Conservation (phyloP, 2,329 filamentous ascomycete genomes). For the Aspergillus fumigatus region DNA sequence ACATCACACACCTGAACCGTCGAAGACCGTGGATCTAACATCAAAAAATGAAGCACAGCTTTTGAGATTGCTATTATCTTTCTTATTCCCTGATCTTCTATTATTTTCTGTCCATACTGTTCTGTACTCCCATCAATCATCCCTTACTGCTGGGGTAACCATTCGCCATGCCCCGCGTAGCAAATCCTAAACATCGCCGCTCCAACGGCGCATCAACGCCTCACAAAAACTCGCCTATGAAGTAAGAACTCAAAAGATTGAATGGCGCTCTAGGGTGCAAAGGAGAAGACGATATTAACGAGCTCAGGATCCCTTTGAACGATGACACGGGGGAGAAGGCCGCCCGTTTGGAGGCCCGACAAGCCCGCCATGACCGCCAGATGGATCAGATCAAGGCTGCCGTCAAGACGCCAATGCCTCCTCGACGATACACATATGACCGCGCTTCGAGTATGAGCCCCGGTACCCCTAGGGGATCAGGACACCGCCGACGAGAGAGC, state of each 20-base stretch:
- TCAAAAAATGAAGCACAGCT: background rate
- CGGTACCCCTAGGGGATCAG: constrained; percentile 44
- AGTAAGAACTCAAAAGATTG: constrained; percentile 32
- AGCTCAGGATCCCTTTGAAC: constrained; percentile 79
- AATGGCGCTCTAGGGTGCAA: background rate
- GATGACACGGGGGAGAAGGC: constrained; percentile 93
- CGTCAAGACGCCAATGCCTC: constrained; percentile 44
- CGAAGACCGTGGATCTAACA: background rate
- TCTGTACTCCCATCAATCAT: constrained; percentile 8
- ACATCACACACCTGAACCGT: background rate
- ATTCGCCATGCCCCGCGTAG: constrained; percentile 53
- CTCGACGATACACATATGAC: constrained; percentile 37
- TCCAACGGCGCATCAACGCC: constrained; percentile 47
- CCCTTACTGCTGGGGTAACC: constrained; percentile 23
- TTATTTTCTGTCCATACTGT: background rate
- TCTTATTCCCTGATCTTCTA: background rate
- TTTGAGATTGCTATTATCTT: background rate
- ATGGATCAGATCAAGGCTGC: constrained; percentile 87
- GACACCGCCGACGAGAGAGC: constrained; percentile 32
- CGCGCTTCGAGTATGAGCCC: constrained; percentile 43
- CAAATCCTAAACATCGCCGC: constrained; percentile 44
- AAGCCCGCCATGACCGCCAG: constrained; percentile 82
- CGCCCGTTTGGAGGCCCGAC: constrained; percentile 77
- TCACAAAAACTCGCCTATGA: constrained; percentile 49
- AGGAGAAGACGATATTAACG: constrained; percentile 9